Base-by-base conservation (phyloP, 345 rosid species). In the Syzygium aromaticum region DNA sequence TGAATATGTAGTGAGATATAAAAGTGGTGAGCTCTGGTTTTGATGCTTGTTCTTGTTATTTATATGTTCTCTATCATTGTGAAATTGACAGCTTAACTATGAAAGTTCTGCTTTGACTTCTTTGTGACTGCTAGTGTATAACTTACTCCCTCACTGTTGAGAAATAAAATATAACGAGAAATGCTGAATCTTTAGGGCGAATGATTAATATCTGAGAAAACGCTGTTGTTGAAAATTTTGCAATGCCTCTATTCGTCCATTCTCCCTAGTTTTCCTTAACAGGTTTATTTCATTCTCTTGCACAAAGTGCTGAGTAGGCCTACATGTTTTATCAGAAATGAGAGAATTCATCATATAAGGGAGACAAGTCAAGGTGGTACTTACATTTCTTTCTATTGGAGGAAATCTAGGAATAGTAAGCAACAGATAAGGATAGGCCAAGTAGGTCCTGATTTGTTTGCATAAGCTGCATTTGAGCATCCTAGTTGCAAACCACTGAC, bases 1-100 rank as follows among this genome's bases (percentile, higher is more conserved):
- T 67, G 96, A 96, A 90, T 96, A 96, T 33, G 93, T 93, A 14
- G 99, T 98, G 85, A 96, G 90, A 93, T 98, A 98, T 90, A 92
- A 90, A 87, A 97, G 93, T 85, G 93, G 99, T 97, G 92, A 95
- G 92, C 87, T 59, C 40, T 90, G 64, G 56, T 30, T 49, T 57
- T 52, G 22, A 54, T 61, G 43, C 54, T 38, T 88, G 82, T 85
- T 46, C 13, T 49, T 8, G 61, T 77, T 30, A 56, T 30, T 73
- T 38, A 17, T 10, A 73, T 4, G 49, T 33, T 73, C 80, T 46
- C 85, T 46, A 25, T 51, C 54, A 16, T 12, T 12, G 8, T 56
- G 56, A 30, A 85, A 23, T 22, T 53, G 59, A 27, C 63, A 40
- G 27, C 59, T 54, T 46, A 52, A 52, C 73, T 28, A 52, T 16